Evolutionary conservation across 2,329 filamentous ascomycete species (phyloP), one percentile per base, ranked within the genome.

Genomic region (Rutstroemia sydowiana): DNA sequence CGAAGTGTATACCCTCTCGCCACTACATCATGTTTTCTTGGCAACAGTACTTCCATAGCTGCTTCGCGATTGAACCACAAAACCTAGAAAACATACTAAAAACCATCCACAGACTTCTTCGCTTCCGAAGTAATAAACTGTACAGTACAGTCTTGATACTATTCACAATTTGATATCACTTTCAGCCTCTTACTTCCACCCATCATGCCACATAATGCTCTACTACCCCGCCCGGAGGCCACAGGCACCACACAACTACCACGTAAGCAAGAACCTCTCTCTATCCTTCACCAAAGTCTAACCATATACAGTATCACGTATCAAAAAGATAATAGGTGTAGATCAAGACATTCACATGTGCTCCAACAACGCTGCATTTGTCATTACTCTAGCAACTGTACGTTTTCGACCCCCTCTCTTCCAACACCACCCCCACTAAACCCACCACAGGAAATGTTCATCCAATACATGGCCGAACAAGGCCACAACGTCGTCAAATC

Each of bases 331-430:
- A 66, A 88, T 98, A 55, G 79, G 82, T 45, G 79, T 89, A 53
- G 93, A 98, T 69, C 82, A 88, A 40, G 92, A 96, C 57, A 87
- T 95, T 56, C 76, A 75, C 57, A 81, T 87, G 66, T 95, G 89
- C 69, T 95, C 91, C 43, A 95, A 91, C 69, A 95, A 95, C 65
- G 92, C 92, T 49, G 87, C 91, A 18, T 97, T 97, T 68, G 84
- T 92, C 52, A 95, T 97, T 63, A 91, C 92, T 1, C 78, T 95
- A 55, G 93, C 93, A 20, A 91, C 93, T 3, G 87, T 88, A 70
- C 59, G 77, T 66, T 37, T 21, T 7, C 36, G 16, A 14, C 10
- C 10, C 26, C 16, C 5, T n/a, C 18, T 42, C 16, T 14, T n/a
- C n/a, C 3, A 14, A 31, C 26, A 16, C 21, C 20, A 34, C 50